A percentile compares a stretch with the other conserved stretches of the same genome.
phyloP scores from a whole-genome alignment of 108 stramenopile species.

The Chaetoceros tenuissimus region DNA sequence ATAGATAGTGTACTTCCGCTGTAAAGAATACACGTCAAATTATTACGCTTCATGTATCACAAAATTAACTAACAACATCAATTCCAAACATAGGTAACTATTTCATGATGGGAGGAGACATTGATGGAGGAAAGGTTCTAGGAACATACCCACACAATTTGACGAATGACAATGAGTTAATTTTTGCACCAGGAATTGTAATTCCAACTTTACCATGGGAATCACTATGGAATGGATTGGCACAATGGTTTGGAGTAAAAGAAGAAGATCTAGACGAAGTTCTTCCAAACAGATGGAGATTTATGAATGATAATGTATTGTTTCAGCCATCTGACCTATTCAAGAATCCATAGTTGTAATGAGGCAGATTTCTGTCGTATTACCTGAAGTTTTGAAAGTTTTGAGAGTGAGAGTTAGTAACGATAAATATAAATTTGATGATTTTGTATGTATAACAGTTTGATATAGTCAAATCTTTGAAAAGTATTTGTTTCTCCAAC shows the following conservation, averaged over 20 bases:
- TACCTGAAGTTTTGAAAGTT: too few relatives aligned
- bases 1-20: neutral
- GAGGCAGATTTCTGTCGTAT: too few relatives aligned
- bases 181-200: constrained; percentile 36
- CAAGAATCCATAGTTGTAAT: too few relatives aligned
- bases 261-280: constrained; percentile 13
- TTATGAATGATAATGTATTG: neutral
- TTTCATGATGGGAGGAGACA: constrained; percentile 31
- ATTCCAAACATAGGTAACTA: too few relatives aligned
- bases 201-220: constrained; percentile 49
- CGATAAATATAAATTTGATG: too few relatives aligned
- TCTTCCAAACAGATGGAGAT: constrained; percentile 9
- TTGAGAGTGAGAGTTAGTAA: too few relatives aligned
- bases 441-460: too few relatives aligned
- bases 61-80: constrained; percentile 17
- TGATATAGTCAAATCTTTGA: too few relatives aligned
- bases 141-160: constrained; percentile 23
- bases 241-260: constrained; percentile 55
- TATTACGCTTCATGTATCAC: neutral
- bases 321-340: too few relatives aligned
- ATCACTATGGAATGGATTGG: constrained; percentile 32
- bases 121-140: constrained; percentile 27
- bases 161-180: constrained; percentile 2
- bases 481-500: too few relatives aligned
- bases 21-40: neutral